phyloP scores from a whole-genome alignment of 225 moss, liverwort and hornwort species.

The Lunularia cruciata region DNA sequence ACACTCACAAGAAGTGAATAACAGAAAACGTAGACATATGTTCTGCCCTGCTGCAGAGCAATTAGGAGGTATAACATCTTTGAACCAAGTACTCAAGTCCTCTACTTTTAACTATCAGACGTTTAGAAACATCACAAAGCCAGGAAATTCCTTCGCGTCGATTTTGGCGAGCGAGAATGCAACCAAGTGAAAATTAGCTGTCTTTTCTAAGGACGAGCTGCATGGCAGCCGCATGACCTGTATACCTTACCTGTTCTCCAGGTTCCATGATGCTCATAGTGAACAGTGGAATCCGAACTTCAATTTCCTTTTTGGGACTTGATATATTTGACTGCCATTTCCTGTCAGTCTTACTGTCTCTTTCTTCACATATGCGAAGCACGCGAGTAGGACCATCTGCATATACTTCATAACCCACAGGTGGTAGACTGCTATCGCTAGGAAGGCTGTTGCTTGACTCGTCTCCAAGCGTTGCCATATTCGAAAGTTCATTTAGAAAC shows the following conservation, averaged over 20 bases:
- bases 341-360: slow-evolving; percentile 67
- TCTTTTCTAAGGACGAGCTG: too few relatives aligned
- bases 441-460: slow-evolving; percentile 39
- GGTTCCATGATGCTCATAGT: slow-evolving; percentile 80
- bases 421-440: slow-evolving; percentile 45
- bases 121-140: too few relatives aligned
- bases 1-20: too few relatives aligned
- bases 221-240: too few relatives aligned
- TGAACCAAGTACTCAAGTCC: too few relatives aligned
- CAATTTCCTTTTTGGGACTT: slow-evolving; percentile 70
- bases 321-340: slow-evolving; percentile 84
- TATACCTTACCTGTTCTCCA: slow-evolving; percentile 65
- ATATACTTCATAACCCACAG: slow-evolving; percentile 81
- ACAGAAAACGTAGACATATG: background rate
- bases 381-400: slow-evolving; percentile 93
- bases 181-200: too few relatives aligned
- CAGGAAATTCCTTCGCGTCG: too few relatives aligned
- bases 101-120: too few relatives aligned
- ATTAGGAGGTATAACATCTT: too few relatives aligned
- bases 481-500: slow-evolving; percentile 63
- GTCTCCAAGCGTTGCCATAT: slow-evolving; percentile 50
- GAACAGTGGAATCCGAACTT: slow-evolving; percentile 76
- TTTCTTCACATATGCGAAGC: slow-evolving; percentile 71
- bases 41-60: too few relatives aligned
- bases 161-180: too few relatives aligned